Conservation (phyloP, 805 yeast genomes). For the Lipomyces orientalis region DNA sequence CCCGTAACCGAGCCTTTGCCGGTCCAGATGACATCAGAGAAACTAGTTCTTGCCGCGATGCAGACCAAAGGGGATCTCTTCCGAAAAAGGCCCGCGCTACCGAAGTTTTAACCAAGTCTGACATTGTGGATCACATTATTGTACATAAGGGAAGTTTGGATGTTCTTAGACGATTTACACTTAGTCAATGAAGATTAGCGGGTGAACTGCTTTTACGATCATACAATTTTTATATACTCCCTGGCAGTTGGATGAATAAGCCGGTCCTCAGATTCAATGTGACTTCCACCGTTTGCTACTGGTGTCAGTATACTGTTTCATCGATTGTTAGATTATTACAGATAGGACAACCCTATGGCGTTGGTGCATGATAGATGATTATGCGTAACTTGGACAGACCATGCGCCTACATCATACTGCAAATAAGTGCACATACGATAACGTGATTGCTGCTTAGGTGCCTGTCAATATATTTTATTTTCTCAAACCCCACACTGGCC, state of each 20-base stretch:
- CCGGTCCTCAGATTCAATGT: neutral
- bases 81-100: constrained; percentile 24
- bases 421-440: neutral
- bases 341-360: too few species aligned
- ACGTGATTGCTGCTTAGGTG: neutral
- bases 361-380: too few species aligned
- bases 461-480: neutral
- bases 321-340: too few species aligned
- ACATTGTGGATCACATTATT: constrained; percentile 3
- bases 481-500: neutral
- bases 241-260: neutral
- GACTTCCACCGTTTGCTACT: neutral
- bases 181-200: neutral
- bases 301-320: too few species aligned
- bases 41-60: constrained; percentile 18
- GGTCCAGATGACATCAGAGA: neutral
- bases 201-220: neutral
- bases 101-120: constrained; percentile 14
- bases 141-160: constrained; percentile 9
- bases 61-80: constrained; percentile 32
- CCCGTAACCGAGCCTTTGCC: constrained; percentile 29
- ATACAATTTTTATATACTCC: neutral
- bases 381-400: too few species aligned
- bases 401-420: too few species aligned
- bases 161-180: neutral